These are phyloP conservation scores for Huiozyma sinensis DNA, from an alignment of 805 yeast species.

Conservation along the genomic window DNA sequence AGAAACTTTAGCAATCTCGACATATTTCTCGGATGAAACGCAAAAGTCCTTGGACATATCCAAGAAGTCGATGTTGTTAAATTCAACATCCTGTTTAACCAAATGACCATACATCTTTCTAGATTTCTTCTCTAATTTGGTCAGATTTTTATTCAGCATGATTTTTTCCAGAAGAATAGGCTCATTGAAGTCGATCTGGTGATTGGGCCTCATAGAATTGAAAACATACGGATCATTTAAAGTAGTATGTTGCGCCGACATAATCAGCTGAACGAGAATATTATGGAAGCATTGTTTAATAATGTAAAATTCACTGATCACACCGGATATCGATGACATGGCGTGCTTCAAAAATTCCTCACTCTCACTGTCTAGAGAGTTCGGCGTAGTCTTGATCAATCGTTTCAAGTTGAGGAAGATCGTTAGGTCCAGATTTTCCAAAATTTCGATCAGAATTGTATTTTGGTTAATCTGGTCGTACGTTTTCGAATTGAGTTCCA, in stretches of 20 bases:
- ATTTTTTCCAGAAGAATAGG: conserved; percentile 10
- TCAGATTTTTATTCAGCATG: conserved; percentile 3
- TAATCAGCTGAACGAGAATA: conserved; percentile 42
- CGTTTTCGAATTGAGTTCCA: conserved; percentile 20
- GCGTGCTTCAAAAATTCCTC: conserved; percentile 25
- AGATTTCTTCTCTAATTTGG: conserved; percentile 16
- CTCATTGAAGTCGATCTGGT: conserved; percentile 26
- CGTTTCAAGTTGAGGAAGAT: conserved; percentile 22
- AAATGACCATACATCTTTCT: conserved; percentile 37
- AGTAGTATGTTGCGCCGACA: conserved; percentile 61
- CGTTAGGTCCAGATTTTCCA: conserved; percentile 25
- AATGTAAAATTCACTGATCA: conserved; percentile 58
- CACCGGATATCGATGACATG: conserved; percentile 17
- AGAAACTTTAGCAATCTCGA: conserved; percentile 28
- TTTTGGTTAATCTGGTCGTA: conserved; percentile 26
- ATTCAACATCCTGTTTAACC: conserved; percentile 36
- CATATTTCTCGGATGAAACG: conserved; percentile 26
- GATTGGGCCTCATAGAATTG: conserved; percentile 48
- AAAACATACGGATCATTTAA: conserved; percentile 69
- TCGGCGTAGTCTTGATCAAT: conserved; percentile 12
- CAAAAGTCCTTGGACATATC: conserved; percentile 25
- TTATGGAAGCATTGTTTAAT: conserved; percentile 65
- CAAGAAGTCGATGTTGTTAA: conserved; percentile 28
- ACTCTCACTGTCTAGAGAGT: conserved; percentile 20
- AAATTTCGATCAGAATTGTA: conserved; percentile 17